phyloP scores from a whole-genome alignment of 371 early-diverging fungal genomes.

The Apophysomyces variabilis region DNA sequence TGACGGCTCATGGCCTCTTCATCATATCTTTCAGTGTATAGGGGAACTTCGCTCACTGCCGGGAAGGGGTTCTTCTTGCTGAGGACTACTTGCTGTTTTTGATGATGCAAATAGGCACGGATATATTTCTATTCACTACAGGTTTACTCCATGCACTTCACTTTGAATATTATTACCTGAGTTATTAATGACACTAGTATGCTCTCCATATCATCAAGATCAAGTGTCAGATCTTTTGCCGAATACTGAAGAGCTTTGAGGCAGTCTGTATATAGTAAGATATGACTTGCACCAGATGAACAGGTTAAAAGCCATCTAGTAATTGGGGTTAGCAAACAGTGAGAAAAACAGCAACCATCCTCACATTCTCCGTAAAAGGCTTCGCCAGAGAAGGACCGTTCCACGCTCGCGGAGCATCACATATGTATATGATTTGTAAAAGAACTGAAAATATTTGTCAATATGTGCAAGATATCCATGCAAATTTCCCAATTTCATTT shows the following conservation, averaged over 20 bases:
- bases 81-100: slow-evolving; percentile 75
- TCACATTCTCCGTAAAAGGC: slow-evolving; percentile 41
- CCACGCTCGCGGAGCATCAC: slow-evolving; percentile 42
- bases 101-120: slow-evolving; percentile 87
- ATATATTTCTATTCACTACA: slow-evolving; percentile 65
- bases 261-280: slow-evolving; percentile 26
- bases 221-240: slow-evolving; percentile 21
- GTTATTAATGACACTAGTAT: slow-evolving; percentile 49
- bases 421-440: slow-evolving; percentile 34
- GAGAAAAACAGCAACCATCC: background rate
- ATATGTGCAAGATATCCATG: slow-evolving; percentile 33
- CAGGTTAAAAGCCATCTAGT: slow-evolving; percentile 7
- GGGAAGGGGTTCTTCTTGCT: slow-evolving; percentile 85
- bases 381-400: slow-evolving; percentile 45
- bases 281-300: background rate
- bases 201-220: slow-evolving; percentile 38
- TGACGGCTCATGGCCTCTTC: slow-evolving; percentile 17
- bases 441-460: slow-evolving; percentile 35
- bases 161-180: slow-evolving; percentile 32
- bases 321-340: background rate
- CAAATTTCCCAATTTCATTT: slow-evolving; percentile 38
- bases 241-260: slow-evolving; percentile 30
- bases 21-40: slow-evolving; percentile 21
- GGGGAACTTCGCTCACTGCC: slow-evolving; percentile 25
- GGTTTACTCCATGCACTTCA: no score